Evolutionary conservation across 1,139 yeast genomes (phyloP), one percentile per base, ranked within the genome.

Genomic region (Torulaspora globosa): DNA sequence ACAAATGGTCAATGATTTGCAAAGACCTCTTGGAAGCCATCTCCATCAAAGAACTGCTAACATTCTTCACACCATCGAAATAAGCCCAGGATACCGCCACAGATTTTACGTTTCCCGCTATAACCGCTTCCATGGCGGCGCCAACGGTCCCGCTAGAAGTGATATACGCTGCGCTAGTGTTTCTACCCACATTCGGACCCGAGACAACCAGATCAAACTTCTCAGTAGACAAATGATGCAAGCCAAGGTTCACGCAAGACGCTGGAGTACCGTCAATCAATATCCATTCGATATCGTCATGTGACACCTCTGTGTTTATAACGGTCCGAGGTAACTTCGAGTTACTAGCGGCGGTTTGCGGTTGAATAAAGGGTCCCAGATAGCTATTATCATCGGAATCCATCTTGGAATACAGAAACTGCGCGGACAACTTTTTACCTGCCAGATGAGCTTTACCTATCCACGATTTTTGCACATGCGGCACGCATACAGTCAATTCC

Each of bases 371-470:
- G 0, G 96, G 96, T 0, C 96, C 97, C 39, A 76, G 73, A 59
- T 66, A 82, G 3, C 72, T 66, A 54, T 82, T 80, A 33, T 78
- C 67, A 57, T 70, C 49, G 49, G 79, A 56, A 59, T 73, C 66
- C 21, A 85, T 76, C 29, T 64, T 50, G 9, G 68, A 60, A 59
- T 82, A 84, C 16, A 85, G 72, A 60, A 82, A 90, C 9, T 79
- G 72, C 3, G 92, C 80, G 2, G 80, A 71, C 42, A 90, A 73
- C 33, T 82, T 78, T 58, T 81, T 78, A 16, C 95, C 97, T 2
- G 96, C 95, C 63, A 90, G 81, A 69, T 90, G 97, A 10, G 98
- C 97, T 66, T 92, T 92, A 32, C 96, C 96, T 49, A 89, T 90
- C 98, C 98, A 92, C 9, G 97, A 89, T 57, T 95, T 72, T 58